Evolutionary conservation across 2,329 filamentous ascomycete species (phyloP), one percentile per base, ranked within the genome.

Genomic region (Sporothrix sp.): DNA sequence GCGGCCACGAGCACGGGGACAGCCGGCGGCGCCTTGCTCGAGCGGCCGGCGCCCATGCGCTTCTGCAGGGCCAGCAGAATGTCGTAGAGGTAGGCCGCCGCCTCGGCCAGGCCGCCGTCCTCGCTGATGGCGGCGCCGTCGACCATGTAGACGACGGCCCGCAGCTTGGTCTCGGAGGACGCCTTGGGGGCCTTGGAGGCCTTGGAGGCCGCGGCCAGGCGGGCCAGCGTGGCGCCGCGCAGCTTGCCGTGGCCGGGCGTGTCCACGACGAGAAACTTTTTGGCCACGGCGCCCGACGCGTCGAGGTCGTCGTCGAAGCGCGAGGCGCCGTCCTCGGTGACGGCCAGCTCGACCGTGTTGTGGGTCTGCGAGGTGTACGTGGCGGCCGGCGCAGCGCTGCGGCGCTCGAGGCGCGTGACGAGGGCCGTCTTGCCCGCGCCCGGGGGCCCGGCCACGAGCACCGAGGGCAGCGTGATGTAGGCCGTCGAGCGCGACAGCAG

Each of bases 171-270:
- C 36, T 45, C 43, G 7, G 43, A 25, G 7, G 46, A 45, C 13
- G 58, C n/a, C n/a, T n/a, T n/a, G n/a, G n/a, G n/a, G n/a, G n/a
- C n/a, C n/a, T n/a, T n/a, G n/a, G n/a, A n/a, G n/a, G n/a, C n/a
- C n/a, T n/a, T n/a, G 10, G 53, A 11, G 11, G 56, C 47, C 7
- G 56, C 54, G 25, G 58, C 62, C 23, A 84, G 68, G 48, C 68
- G 70, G 37, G 72, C 66, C 52, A 85, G 72, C 3, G 85, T 81
- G 57, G 80, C 73, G 59, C 81, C 77, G 54, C 93, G 87, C 53
- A 98, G 80, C 70, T 98, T 98, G 60, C 88, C 89, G 70, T 98
- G 93, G 35, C 93, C 93, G 0, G 93, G 93, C 1, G 91, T 97
- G 69, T 98, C 93, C 62, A 87, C 71, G 30, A 97, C 71, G 36